Percentiles rank a stretch among this genome's conserved stretches.
phyloP scores from a whole-genome alignment of 2,329 filamentous ascomycete genomes.

The Penicillium italicum region DNA sequence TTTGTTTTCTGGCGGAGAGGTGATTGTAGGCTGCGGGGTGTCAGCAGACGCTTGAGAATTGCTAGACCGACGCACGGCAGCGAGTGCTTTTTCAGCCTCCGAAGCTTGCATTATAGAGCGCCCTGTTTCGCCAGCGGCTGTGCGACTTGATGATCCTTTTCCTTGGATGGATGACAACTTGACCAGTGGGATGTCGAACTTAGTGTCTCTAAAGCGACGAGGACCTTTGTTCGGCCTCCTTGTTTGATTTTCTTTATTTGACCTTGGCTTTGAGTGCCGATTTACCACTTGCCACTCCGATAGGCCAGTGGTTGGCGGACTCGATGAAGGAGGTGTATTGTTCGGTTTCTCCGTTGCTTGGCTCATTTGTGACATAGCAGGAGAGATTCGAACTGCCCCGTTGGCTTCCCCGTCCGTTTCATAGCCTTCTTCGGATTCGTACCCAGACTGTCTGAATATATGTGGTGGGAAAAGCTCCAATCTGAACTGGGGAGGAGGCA shows the following conservation, averaged over 20 bases:
- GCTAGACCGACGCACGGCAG: constrained; percentile 38
- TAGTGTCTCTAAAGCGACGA: constrained; percentile 18
- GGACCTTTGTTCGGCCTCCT: constrained; percentile 15
- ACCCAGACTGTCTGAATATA: constrained; percentile 26
- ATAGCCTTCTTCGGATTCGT: constrained; percentile 33
- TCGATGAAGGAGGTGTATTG: constrained; percentile 22
- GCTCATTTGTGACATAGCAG: constrained; percentile 31
- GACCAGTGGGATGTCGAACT: constrained; percentile 24
- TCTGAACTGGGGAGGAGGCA: constrained; percentile 23
- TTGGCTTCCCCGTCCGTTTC: constrained; percentile 34
- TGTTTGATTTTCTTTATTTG: constrained; percentile 7
- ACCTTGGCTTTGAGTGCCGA: constrained; percentile 15
- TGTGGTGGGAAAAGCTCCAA: constrained; percentile 34
- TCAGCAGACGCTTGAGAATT: constrained; percentile 28
- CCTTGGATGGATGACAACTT: constrained; percentile 28
- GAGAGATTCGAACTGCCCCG: constrained; percentile 24
- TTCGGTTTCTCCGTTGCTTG: constrained; percentile 30
- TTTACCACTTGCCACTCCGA: constrained; percentile 36
- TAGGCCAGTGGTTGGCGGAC: constrained; percentile 22
- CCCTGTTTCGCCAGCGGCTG: constrained; percentile 12
- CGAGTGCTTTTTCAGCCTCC: constrained; percentile 39
- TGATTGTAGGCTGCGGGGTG: constrained; percentile 3
- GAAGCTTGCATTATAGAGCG: constrained; percentile 28
- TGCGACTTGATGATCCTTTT: constrained; percentile 30
- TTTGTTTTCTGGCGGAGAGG: constrained; percentile 12